These are phyloP conservation scores for Pythium apleroticum DNA, from an alignment of 352 stramenopile species.

Conservation along the genomic window DNA sequence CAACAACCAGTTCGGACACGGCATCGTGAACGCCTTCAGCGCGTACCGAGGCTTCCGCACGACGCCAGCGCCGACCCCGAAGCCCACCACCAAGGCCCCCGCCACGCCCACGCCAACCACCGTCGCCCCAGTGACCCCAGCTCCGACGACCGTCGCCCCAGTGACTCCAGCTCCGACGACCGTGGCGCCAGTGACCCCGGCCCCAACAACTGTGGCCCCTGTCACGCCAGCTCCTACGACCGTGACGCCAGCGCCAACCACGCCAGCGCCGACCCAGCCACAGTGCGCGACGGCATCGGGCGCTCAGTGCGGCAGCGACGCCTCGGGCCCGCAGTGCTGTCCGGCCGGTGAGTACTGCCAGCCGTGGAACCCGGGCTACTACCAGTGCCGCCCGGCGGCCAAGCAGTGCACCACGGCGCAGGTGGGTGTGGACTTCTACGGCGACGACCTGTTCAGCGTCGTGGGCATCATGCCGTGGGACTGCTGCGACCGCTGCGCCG, in stretches of 20 bases:
- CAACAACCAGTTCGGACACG: conserved; percentile 21
- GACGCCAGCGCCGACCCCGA: neutral
- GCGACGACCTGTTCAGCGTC: conserved; percentile 37
- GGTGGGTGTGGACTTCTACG: conserved; percentile 39
- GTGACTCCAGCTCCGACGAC: neutral
- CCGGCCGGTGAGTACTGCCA: conserved; percentile 42
- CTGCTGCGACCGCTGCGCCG: conserved; percentile 35
- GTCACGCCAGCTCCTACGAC: neutral
- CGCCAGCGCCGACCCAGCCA: neutral
- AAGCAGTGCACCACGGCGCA: conserved; percentile 24
- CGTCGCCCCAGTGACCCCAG: neutral
- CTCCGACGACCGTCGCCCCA: neutral
- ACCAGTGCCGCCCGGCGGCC: conserved; percentile 44
- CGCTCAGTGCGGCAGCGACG: conserved; percentile 19
- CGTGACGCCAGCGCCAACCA: neutral
- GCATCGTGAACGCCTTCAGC: conserved; percentile 20
- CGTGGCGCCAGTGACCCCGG: neutral
- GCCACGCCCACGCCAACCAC: neutral
- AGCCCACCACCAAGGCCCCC: neutral
- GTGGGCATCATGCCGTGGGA: conserved; percentile 34
- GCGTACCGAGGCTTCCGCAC: conserved; percentile 10
- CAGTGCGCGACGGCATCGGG: conserved; percentile 10
- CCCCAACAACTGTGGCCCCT: neutral
- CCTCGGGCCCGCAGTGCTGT: conserved; percentile 11
- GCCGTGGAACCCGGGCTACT: conserved; percentile 62